phyloP scores from a whole-genome alignment of 2,329 filamentous ascomycete species.

The Botrytis tulipae region DNA sequence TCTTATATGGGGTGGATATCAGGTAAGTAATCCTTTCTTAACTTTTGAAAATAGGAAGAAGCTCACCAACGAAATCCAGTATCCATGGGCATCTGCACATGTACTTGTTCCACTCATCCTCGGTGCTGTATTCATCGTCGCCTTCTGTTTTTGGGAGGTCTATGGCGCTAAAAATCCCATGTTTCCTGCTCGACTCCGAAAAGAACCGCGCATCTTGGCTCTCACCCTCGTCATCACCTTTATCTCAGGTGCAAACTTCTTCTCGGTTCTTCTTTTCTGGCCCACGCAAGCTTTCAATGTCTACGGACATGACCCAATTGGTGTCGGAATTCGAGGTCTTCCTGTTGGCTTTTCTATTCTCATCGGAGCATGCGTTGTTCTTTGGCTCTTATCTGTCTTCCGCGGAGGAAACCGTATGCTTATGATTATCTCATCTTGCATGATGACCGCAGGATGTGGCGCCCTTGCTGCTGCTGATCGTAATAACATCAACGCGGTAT shows the following conservation, averaged over 20 bases:
- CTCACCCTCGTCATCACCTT: constrained; percentile 57
- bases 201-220: constrained; percentile 49
- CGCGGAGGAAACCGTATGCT: constrained; percentile 58
- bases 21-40: constrained; percentile 24
- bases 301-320: constrained; percentile 63
- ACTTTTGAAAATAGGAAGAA: background rate
- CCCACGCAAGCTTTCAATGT: constrained; percentile 61
- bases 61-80: constrained; percentile 55
- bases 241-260: constrained; percentile 55
- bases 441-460: constrained; percentile 64
- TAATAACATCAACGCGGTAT: constrained; percentile 56
- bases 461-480: constrained; percentile 50
- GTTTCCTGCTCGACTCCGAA: constrained; percentile 51
- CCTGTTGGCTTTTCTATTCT: constrained; percentile 64
- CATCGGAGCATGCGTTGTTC: constrained; percentile 55
- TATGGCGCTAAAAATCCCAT: constrained; percentile 49
- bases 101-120: constrained; percentile 55
- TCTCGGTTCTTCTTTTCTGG: constrained; percentile 53
- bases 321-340: constrained; percentile 60
- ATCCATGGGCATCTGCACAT: constrained; percentile 54
- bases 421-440: constrained; percentile 55
- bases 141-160: constrained; percentile 54
- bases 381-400: constrained; percentile 58
- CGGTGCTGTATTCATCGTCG: constrained; percentile 47
- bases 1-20: constrained; percentile 56